Percentiles rank a stretch among this genome's conserved stretches.
phyloP scores from a whole-genome alignment of 2,329 filamentous ascomycete genomes.

The Amesomyces nigricolor region DNA sequence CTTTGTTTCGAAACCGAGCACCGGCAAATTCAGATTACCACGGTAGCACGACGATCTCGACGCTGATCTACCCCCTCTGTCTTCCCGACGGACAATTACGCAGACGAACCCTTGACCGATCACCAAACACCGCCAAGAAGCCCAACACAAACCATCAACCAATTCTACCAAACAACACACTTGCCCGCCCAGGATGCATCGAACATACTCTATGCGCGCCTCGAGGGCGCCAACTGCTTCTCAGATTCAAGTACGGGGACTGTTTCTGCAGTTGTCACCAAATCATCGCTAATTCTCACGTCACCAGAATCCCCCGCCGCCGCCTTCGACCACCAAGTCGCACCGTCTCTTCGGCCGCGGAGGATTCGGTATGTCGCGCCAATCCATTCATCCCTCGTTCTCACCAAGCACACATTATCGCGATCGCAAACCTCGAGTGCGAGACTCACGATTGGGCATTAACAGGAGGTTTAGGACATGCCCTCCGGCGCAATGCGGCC shows the following conservation, averaged over 20 bases:
- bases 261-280: background rate
- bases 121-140: background rate
- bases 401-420: background rate
- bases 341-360: slow-evolving; percentile 82
- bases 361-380: slow-evolving; percentile 65
- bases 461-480: slow-evolving; percentile 47
- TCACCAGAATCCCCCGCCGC: slow-evolving; percentile 81
- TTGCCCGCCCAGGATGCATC: slow-evolving; percentile 65
- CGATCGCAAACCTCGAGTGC: background rate
- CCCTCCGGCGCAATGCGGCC: slow-evolving; percentile 66
- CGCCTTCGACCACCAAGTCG: slow-evolving; percentile 83
- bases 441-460: slow-evolving; percentile 18
- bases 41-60: no score
- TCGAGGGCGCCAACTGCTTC: slow-evolving; percentile 92
- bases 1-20: slow-evolving; percentile 1
- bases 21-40: background rate
- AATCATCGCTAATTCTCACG: slow-evolving; percentile 8
- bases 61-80: no score
- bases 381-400: background rate
- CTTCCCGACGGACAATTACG: no score
- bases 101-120: no score
- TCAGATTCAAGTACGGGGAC: slow-evolving; percentile 49
- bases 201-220: slow-evolving; percentile 98
- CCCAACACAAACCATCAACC: background rate
- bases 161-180: background rate